Conservation (phyloP, 306 rosid species). For the Prosopis cineraria region DNA sequence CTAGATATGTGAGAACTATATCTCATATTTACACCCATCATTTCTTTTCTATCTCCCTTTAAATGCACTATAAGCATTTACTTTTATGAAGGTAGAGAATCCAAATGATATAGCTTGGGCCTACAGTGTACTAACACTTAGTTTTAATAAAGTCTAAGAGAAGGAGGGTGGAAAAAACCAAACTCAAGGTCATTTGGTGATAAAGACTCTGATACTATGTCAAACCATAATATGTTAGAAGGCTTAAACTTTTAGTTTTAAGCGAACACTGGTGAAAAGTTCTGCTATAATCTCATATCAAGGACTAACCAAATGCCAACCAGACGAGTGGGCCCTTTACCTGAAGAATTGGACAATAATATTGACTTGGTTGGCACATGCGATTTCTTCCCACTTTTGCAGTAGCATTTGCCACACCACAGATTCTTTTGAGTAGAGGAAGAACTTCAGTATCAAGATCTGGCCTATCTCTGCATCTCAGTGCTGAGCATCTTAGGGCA, state of each 20-base stretch:
- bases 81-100: neutral
- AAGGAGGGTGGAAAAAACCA: neutral
- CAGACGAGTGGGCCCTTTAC: constrained; percentile 43
- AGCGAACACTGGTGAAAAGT: neutral
- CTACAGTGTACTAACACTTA: neutral
- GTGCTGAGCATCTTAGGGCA: constrained; percentile 70
- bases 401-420: constrained; percentile 56
- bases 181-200: neutral
- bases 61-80: neutral
- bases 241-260: neutral
- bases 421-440: constrained; percentile 70
- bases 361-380: constrained; percentile 66
- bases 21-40: neutral
- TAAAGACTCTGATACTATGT: neutral
- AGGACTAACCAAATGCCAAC: constrained; percentile 7
- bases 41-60: neutral
- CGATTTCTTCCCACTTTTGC: constrained; percentile 42
- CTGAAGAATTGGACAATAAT: constrained; percentile 95
- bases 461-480: constrained; percentile 96
- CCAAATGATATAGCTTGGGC: neutral
- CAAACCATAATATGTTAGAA: neutral
- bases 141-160: neutral
- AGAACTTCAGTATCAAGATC: constrained; percentile 89
- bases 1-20: neutral
- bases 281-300: neutral